Percentiles rank a stretch among this genome's conserved stretches.
phyloP scores from a whole-genome alignment of 768 basidiomycete genomes.

The Xerocomellus chrysenteron region DNA sequence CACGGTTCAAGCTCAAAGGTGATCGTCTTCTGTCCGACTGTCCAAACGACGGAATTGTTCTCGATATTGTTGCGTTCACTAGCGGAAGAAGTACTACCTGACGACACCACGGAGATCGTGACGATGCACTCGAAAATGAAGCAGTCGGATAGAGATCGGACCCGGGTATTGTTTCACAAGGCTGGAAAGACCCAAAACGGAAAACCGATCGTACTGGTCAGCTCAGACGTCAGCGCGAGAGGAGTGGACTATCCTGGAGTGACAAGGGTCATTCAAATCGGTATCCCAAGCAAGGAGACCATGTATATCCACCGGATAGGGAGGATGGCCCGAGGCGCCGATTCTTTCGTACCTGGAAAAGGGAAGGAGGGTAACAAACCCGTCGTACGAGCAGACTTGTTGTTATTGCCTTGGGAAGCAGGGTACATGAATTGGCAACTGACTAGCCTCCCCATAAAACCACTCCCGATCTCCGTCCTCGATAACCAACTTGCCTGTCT shows the following conservation, averaged over 20 bases:
- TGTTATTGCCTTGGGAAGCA: slow-evolving; percentile 78
- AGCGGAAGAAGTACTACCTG: slow-evolving; percentile 44
- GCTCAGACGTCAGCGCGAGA: slow-evolving; percentile 86
- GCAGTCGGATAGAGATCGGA: slow-evolving; percentile 16
- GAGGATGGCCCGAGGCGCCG: slow-evolving; percentile 72
- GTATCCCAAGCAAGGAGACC: slow-evolving; percentile 65
- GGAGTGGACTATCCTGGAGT: slow-evolving; percentile 89
- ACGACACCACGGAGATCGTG: slow-evolving; percentile 56
- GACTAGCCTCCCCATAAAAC: slow-evolving; percentile 66
- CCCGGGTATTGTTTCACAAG: slow-evolving; percentile 26
- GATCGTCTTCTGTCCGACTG: slow-evolving; percentile 83
- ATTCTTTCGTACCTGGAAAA: slow-evolving; percentile 38
- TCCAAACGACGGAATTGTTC: slow-evolving; percentile 80
- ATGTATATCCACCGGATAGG: slow-evolving; percentile 87
- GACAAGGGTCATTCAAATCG: slow-evolving; percentile 89
- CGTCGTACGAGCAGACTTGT: slow-evolving; percentile 63
- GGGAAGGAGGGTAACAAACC: neutral
- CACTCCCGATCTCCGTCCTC: slow-evolving; percentile 37
- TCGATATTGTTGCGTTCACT: slow-evolving; percentile 59
- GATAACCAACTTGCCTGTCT: slow-evolving; percentile 12
- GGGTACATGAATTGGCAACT: slow-evolving; percentile 65
- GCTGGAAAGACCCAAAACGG: slow-evolving; percentile 26
- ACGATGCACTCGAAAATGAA: slow-evolving; percentile 80
- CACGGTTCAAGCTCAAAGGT: slow-evolving; percentile 68
- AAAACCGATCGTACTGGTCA: slow-evolving; percentile 63